Evolutionary conservation across 2,329 filamentous ascomycete species (phyloP), one percentile per base, ranked within the genome.

Genomic region (Fusarium sp.): DNA sequence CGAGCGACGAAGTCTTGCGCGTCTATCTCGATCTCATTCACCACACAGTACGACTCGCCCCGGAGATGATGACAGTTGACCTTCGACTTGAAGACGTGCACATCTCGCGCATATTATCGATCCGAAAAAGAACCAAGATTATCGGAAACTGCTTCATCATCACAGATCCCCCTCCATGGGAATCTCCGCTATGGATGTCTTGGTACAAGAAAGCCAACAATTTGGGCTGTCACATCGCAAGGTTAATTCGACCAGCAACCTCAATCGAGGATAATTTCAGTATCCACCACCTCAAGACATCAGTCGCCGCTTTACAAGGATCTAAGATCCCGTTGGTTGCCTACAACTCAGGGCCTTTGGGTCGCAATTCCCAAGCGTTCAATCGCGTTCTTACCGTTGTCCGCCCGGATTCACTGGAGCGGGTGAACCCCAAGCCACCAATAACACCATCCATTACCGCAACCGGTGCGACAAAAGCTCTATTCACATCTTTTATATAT

Each of bases 401-500:
- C 5, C 81, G 85, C 9, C 84, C 88, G 21, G 80, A 83, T 39
- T 78, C 61, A 7, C 53, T 73, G 5, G 62, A 73, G 7, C 62
- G 58, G 10, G 65, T 62, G 31, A 70, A 70, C 9, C 59, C 55
- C 21, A 70, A 39, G 65, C 75, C 64, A 77, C 70, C 65, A 24
- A 67, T 70, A 24, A 69, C 61, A n/a, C 67, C 72, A 7, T 73
- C 68, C 14, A 67, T 92, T 14, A 93, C 91, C 1, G 84, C 90
- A 1, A 80, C 84, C 11, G 86, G 92, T 62, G 87, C 90, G 0
- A 91, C 90, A 7, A 80, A 86, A 63, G 88, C 90, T 2, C 83
- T 94, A 0, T 92, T 89, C 72, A 84, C 88, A 6, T 89, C 88
- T 2, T 92, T 91, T 60, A 83, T 91, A 2, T 87, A 89, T 52